Evolutionary conservation across 2,329 filamentous ascomycete genomes (phyloP).

Genomic region (Aureobasidium pullulans): DNA sequence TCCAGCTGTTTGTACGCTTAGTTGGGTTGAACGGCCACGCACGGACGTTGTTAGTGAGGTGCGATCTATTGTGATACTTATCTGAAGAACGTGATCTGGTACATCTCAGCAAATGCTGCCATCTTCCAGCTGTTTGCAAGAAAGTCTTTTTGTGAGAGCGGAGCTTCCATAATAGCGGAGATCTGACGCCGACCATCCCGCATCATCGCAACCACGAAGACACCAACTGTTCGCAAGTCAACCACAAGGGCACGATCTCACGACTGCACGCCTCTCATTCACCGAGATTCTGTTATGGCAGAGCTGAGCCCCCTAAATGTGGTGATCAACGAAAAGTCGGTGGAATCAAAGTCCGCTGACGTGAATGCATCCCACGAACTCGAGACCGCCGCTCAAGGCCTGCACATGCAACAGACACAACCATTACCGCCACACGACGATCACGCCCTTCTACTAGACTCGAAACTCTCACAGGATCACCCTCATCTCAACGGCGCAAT

Average conservation of each 20-base stretch:
- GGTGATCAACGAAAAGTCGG: constrained; percentile 64
- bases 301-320: constrained; percentile 63
- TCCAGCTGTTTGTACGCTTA: too few species aligned
- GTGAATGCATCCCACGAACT: constrained; percentile 49
- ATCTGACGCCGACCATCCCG: too few species aligned
- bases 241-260: neutral
- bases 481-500: constrained; percentile 1
- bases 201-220: too few species aligned
- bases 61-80: too few species aligned
- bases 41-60: too few species aligned
- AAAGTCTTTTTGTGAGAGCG: too few species aligned
- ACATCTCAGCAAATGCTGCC: too few species aligned
- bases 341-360: constrained; percentile 56
- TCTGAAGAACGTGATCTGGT: too few species aligned
- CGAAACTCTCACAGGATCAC: constrained; percentile 16
- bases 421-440: neutral
- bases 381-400: constrained; percentile 43
- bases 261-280: neutral
- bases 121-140: too few species aligned
- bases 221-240: neutral
- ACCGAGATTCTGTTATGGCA: constrained; percentile 59
- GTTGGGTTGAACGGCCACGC: too few species aligned
- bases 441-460: neutral
- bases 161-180: too few species aligned
- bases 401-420: constrained; percentile 25